phyloP scores from a whole-genome alignment of 2,329 filamentous ascomycete species.

The Leptographium wingfieldii region DNA sequence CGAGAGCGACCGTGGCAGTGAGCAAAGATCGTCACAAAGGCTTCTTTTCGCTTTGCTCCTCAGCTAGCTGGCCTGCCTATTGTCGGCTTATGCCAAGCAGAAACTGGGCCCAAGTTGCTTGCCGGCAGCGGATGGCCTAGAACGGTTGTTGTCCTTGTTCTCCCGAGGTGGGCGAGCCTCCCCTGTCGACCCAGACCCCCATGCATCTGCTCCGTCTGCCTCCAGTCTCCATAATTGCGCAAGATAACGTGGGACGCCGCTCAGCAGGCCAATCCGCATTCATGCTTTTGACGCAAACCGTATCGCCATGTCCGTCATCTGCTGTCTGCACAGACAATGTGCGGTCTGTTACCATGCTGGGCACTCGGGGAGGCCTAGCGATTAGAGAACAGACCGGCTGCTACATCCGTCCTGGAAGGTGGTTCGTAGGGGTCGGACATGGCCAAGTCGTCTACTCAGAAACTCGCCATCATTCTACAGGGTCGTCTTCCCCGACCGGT shows the following conservation, averaged over 20 bases:
- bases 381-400: background rate
- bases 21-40: background rate
- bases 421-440: background rate
- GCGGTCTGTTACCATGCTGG: background rate
- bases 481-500: background rate
- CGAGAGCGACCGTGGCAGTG: background rate
- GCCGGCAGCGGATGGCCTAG: no score
- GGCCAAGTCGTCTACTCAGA: background rate
- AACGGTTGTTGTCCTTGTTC: no score
- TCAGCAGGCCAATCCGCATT: background rate
- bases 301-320: background rate
- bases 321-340: background rate
- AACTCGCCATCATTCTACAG: background rate
- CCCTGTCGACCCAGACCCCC: no score
- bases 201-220: no score
- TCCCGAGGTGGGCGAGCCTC: no score
- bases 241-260: background rate
- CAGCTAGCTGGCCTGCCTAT: no score
- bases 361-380: background rate
- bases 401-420: background rate
- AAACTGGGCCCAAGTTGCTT: no score
- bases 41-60: background rate
- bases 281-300: background rate
- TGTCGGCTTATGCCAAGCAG: no score
- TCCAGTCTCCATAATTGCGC: background rate